Evolutionary conservation across 2,329 filamentous ascomycete species (phyloP).

Genomic region (Trichoderma atrobrunneum): DNA sequence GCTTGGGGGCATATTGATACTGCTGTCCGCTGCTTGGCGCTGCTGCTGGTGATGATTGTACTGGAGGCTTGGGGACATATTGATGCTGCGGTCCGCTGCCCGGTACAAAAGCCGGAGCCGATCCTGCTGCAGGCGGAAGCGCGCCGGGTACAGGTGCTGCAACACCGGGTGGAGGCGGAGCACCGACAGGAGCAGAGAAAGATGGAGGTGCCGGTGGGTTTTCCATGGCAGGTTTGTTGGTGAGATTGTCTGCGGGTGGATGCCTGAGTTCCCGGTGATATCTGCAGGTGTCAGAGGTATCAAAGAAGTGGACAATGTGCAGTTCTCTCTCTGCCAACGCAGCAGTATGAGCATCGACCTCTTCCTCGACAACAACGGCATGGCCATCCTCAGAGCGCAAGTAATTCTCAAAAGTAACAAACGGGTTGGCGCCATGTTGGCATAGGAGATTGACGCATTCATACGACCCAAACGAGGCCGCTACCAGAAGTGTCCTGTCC

Average conservation of each 20-base stretch:
- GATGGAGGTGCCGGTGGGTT: not conserved
- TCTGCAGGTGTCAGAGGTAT: not conserved
- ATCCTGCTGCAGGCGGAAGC: not conserved
- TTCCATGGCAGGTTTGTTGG: not conserved
- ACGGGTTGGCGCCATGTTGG: constrained; percentile 3
- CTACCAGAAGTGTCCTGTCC: constrained; percentile 1
- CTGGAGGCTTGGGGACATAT: not conserved
- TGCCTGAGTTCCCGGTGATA: not conserved
- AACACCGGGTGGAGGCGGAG: not conserved
- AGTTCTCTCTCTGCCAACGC: not conserved
- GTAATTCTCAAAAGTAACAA: constrained; percentile 1
- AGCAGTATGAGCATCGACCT: not conserved
- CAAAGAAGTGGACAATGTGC: not conserved
- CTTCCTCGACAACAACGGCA: not conserved
- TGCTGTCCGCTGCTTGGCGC: not conserved
- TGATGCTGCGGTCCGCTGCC: not conserved
- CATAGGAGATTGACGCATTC: constrained; percentile 3
- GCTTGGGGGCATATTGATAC: not conserved
- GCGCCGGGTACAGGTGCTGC: not conserved
- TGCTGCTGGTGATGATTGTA: not conserved
- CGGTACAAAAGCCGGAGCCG: not conserved
- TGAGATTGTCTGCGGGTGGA: not conserved
- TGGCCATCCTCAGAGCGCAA: not conserved
- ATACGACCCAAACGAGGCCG: constrained; percentile 2
- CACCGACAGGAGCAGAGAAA: not conserved